Evolutionary conservation across 2,329 filamentous ascomycete genomes (phyloP).

Genomic region (Scopulariopsis brevicaulis): DNA sequence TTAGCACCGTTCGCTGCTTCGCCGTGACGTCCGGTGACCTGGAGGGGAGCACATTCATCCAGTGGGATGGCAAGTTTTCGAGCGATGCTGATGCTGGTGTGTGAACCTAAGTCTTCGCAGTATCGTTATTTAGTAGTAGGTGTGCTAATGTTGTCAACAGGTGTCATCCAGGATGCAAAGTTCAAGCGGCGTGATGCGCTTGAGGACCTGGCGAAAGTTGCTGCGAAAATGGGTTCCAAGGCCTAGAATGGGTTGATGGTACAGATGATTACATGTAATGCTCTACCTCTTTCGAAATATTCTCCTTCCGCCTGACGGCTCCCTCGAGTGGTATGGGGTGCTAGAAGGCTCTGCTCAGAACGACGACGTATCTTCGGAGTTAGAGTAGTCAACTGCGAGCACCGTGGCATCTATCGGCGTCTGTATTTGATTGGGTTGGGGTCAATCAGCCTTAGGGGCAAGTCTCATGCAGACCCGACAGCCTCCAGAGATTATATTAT

Average conservation of each 20-base stretch:
- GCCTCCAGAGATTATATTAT: not conserved
- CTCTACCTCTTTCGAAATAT: not conserved
- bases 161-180: slow-evolving; percentile 63
- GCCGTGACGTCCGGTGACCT: slow-evolving; percentile 54
- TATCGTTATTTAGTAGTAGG: slow-evolving; percentile 7
- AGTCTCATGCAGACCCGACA: not conserved
- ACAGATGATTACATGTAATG: not conserved
- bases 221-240: slow-evolving; percentile 15
- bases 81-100: slow-evolving; percentile 58
- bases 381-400: not conserved
- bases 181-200: slow-evolving; percentile 66
- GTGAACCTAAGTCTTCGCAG: slow-evolving; percentile 13
- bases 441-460: not conserved
- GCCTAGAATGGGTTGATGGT: not conserved
- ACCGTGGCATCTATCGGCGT: not conserved
- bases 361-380: not conserved
- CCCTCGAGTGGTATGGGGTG: not conserved
- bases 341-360: not conserved
- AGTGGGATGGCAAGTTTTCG: slow-evolving; percentile 60
- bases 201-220: slow-evolving; percentile 48
- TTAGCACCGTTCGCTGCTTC: slow-evolving; percentile 56
- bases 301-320: not conserved
- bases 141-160: slow-evolving; percentile 20
- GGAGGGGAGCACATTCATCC: slow-evolving; percentile 54
- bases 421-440: not conserved